Base-by-base conservation (phyloP, 306 rosid species). In the Dicorynia guianensis region DNA sequence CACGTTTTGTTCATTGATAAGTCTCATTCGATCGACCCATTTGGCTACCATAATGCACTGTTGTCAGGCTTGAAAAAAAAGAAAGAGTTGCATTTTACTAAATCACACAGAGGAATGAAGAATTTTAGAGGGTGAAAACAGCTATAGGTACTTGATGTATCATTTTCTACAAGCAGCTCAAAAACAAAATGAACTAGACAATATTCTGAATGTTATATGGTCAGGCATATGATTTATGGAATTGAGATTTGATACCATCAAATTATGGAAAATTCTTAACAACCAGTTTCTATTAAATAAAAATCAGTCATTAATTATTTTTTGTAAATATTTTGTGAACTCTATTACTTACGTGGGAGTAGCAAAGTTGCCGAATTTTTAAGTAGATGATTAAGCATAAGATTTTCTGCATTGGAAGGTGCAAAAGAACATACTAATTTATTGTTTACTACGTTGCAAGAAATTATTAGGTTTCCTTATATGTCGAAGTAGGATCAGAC, bases 1-100 rank as follows among this genome's bases (percentile, higher is more conserved):
- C 80, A 63, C 86, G 86, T 68, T 85, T 85, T 85, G 89, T 81
- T 74, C 76, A 52, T 64, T 15, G 92, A 80, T 15, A 11, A 35
- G 85, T 90, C 87, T 46, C 65, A 75, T 34, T 84, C 89, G 17
- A 52, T 38, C 19, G 18, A 25, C 60, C 80, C 68, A n/a, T 84
- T 74, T 70, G 72, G 39, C 33, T 39, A 75, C 70, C 83, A 81
- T 20, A 61, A 43, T 61, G 82, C 80, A 78, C 72, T 15, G 58
- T 11, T 59, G 81, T 78, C 84, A 70, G 36, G n/a, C 38, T 55
- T 19, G 36, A 20, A 49, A 35, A 33, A 25, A 25, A 25, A n/a
- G n/a, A 25, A 40, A 40, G 46, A 48, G 25, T 13, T 7, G 34
- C n/a, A 11, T 10, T 10, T 2, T 8, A 30, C 25, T 64, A 12